Base-by-base conservation (phyloP, 2,329 filamentous ascomycete genomes). In the Aspergillus tamarii region DNA sequence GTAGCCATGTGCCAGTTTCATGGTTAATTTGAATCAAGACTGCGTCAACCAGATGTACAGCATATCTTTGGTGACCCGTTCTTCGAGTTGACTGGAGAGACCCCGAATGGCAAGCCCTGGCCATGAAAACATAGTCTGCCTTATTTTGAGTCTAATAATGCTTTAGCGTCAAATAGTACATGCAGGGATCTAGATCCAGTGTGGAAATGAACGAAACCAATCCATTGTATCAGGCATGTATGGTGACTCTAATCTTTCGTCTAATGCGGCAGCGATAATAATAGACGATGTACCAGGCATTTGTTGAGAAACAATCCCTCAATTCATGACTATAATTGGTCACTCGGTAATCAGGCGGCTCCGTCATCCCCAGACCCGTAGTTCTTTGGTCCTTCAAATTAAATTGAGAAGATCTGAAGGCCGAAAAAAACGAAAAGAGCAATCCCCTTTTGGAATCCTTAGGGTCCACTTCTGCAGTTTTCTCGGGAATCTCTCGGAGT, bases 401-500 rank as follows among this genome's bases (percentile, higher is more conserved):
- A 50, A 32, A 28, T 30, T 4, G 16, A 30, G 26, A 19, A 30
- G 21, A 28, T 19, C 16, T 30, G 19, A 50, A 46, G 23, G 10
- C 32, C 5, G 9, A 43, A 46, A 23, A 23, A 23, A 45, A 11
- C 10, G 3, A 34, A 23, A 45, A 30, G 36, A 41, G 34, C 39
- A 41, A n/a, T 9, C 39, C 36, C 36, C 39, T 41, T 48, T 26
- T 28, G 21, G 23, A 48, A 28, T 14, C 9, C 45, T 4, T 26
- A 23, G 21, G 21, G 54, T 58, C 60, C 60, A 62, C 60, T 11
- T 19, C 60, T 56, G 56, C 39, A 10, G 28, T 55, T 62, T 59
- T 62, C 61, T 62, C 61, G 61, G 61, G 26, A 23, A 59, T 59
- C 61, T 62, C 56, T 62, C 61, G 61, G 61, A 28, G n/a, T 57